Percentiles rank a stretch among this genome's conserved stretches.
Conservation (phyloP, 495 filamentous ascomycete genomes). For the Aeminium ludgeri region DNA sequence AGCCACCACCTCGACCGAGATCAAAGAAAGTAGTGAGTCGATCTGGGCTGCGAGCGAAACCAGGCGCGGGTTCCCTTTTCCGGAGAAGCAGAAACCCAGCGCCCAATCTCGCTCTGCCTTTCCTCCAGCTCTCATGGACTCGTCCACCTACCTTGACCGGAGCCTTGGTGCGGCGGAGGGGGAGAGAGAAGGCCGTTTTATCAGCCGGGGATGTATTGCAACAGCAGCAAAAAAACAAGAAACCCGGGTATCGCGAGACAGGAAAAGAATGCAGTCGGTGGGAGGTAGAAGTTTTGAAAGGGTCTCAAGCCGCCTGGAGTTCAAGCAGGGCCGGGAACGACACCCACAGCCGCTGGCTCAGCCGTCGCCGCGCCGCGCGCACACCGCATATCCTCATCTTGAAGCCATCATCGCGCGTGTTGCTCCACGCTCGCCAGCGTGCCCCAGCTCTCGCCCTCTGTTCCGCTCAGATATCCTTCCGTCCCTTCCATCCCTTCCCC, state of each 20-base stretch:
- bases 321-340: too few species aligned
- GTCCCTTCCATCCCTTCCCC: constrained; percentile 2
- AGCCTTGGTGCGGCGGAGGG: constrained; percentile 1
- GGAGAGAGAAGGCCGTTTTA: constrained; percentile 14
- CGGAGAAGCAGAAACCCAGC: constrained; percentile 2
- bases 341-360: not conserved
- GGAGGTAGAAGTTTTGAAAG: not conserved
- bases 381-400: not conserved
- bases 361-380: too few species aligned
- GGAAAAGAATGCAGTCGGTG: not conserved
- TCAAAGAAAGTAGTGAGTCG: not conserved
- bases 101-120: constrained; percentile 6
- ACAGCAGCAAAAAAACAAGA: too few species aligned
- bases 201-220: too few species aligned
- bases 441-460: too few species aligned
- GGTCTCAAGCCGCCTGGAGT: too few species aligned
- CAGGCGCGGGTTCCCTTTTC: constrained; percentile 8
- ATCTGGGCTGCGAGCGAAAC: constrained; percentile 9
- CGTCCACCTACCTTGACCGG: constrained; percentile 1
- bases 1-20: not conserved
- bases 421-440: not conserved
- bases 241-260: too few species aligned
- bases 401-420: not conserved
- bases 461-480: too few species aligned
- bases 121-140: constrained; percentile 10